Base-by-base conservation (phyloP, 1,284 basidiomycete genomes). In the Naganishia liquefaciens region DNA sequence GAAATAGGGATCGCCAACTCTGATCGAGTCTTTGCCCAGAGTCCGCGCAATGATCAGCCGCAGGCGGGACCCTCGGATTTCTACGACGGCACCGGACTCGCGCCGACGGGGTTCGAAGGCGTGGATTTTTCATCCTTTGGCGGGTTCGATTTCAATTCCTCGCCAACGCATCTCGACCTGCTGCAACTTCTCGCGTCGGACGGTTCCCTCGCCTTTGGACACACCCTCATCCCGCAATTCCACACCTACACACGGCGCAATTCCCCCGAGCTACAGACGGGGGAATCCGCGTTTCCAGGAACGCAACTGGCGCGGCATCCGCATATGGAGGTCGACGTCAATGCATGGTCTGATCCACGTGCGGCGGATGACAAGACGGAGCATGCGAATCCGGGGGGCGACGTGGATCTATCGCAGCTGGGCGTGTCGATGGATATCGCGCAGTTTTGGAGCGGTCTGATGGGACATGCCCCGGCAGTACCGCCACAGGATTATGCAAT, bases 161-260 rank as follows among this genome's bases (percentile, higher is more conserved):
- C 62, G 5, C 62, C 62, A 2, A 60, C 46, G 23, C 54, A 63
- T 27, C 21, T 67, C 7, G 66, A 67, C 43, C 62, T 67, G 5
- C 43, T 67, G 5, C 53, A 54, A 6, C 44, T 67, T 5, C 43
- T 67, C 27, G 62, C 62, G 1, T 58, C 61, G 2, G 66, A 67
- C 23, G 42, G 62, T 5, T 63, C 66, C 15, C 55, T 63, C 19
- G 52, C 62, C 1, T 64, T 67, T 42, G 55, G 62, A 19, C 66
- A 67, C 30, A 61, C 55, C 15, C 54, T 64, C 25, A 54, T 54
- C 33, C 63, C 63, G 6, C 53, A 57, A 23, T 64, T 46, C 21
- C 53, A 50, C 21, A 57, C 63, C n/a, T 54, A 64, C 46, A 54
- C 63, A 46, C n/a, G 46, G 13, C 13, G 53, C 10, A 64, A 64